Evolutionary conservation across 768 basidiomycete genomes (phyloP).

Genomic region (Leccinum arenicola): DNA sequence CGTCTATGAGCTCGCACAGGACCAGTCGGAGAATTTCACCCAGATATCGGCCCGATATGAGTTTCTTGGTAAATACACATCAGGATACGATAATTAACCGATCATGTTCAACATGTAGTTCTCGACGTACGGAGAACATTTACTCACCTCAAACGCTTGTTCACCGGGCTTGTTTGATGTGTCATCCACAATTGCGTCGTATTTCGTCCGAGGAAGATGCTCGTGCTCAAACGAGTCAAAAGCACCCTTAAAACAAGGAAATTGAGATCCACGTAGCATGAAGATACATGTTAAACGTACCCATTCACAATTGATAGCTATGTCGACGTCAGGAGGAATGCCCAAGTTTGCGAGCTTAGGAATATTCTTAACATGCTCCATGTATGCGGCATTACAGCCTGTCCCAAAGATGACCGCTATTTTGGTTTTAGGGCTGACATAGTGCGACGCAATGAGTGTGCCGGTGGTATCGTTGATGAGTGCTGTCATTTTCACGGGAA

Average conservation of each 20-base stretch:
- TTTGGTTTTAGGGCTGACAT: slow-evolving; percentile 86
- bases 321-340: slow-evolving; percentile 60
- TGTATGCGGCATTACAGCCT: slow-evolving; percentile 97
- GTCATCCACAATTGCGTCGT: slow-evolving; percentile 89
- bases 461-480: slow-evolving; percentile 99
- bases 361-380: slow-evolving; percentile 85
- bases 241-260: slow-evolving; percentile 60
- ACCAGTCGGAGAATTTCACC: slow-evolving; percentile 96
- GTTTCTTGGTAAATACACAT: slow-evolving; percentile 54
- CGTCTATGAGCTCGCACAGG: slow-evolving; percentile 92
- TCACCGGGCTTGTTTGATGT: slow-evolving; percentile 95
- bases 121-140: not conserved
- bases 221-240: slow-evolving; percentile 97
- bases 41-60: slow-evolving; percentile 93
- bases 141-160: slow-evolving; percentile 82
- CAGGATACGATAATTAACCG: not conserved
- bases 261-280: not conserved
- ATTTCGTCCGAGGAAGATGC: slow-evolving; percentile 92
- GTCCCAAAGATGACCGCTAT: slow-evolving; percentile 98
- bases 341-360: slow-evolving; percentile 81
- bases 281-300: slow-evolving; percentile 37
- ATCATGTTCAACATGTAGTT: not conserved
- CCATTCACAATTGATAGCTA: slow-evolving; percentile 99
- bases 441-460: slow-evolving; percentile 94
- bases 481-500: slow-evolving; percentile 82